Percentiles rank a stretch among this genome's conserved stretches.
These are phyloP conservation scores for Asparagopsis taxiformis DNA, from an alignment of 31 red algal species.

Conservation along the genomic window DNA sequence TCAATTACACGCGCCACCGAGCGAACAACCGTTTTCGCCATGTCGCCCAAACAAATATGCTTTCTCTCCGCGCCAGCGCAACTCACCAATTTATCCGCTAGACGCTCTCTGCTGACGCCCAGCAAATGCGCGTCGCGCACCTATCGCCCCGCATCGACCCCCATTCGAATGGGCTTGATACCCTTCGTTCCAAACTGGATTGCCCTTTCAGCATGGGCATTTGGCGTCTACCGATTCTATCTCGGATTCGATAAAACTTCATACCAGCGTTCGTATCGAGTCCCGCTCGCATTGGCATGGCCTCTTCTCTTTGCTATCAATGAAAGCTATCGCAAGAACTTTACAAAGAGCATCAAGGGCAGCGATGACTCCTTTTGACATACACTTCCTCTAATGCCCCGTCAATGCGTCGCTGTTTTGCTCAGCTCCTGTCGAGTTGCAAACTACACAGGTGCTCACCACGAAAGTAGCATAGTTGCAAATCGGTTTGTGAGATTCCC, in stretches of 20 bases:
- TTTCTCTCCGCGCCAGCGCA: too few species aligned
- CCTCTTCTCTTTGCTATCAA: slow-evolving; percentile 52
- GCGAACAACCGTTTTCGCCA: too few species aligned
- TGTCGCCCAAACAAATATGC: too few species aligned
- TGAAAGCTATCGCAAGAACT: slow-evolving; percentile 69
- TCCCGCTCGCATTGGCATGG: slow-evolving; percentile 61
- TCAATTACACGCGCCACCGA: too few species aligned
- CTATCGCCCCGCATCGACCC: too few species aligned
- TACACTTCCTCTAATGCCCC: background rate
- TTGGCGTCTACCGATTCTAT: slow-evolving; percentile 57
- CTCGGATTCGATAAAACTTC: slow-evolving; percentile 62
- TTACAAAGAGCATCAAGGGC: slow-evolving; percentile 57
- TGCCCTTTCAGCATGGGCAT: slow-evolving; percentile 32
- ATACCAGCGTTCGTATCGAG: slow-evolving; percentile 34
- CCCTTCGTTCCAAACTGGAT: slow-evolving; percentile 67
- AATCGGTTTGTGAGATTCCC: too few species aligned
- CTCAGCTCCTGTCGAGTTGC: background rate
- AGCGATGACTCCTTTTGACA: slow-evolving; percentile 40
- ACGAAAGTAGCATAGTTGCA: too few species aligned
- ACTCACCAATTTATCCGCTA: too few species aligned
- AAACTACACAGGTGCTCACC: background rate
- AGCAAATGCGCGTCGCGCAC: too few species aligned
- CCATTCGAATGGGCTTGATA: slow-evolving; percentile 53
- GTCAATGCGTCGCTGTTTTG: background rate
- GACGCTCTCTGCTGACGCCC: too few species aligned